Evolutionary conservation across 176 grass and related monocot genomes (phyloP).

Genomic region (Avena sativa): DNA sequence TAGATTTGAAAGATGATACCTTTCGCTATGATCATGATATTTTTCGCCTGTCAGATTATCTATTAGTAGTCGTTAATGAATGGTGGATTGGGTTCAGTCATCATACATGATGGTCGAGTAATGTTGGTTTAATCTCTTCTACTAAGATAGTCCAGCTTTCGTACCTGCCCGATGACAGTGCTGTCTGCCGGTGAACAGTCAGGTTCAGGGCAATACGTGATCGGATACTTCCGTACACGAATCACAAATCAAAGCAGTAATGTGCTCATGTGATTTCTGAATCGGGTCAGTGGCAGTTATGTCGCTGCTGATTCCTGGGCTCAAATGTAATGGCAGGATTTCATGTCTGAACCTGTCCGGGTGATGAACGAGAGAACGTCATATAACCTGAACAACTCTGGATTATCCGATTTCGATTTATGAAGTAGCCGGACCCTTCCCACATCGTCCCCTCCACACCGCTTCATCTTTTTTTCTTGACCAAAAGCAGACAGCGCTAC

Average conservation of each 20-base stretch:
- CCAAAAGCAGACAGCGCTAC: too few species aligned
- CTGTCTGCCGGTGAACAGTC: background rate
- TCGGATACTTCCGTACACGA: background rate
- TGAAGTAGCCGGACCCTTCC: background rate
- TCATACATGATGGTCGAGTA: constrained; percentile 14
- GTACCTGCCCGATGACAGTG: background rate
- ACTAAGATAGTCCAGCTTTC: background rate
- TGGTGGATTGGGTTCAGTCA: background rate
- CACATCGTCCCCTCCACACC: background rate
- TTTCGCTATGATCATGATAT: background rate
- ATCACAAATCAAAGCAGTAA: background rate
- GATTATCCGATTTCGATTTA: background rate
- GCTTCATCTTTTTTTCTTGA: too few species aligned
- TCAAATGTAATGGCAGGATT: background rate
- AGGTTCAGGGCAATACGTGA: background rate
- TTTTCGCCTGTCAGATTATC: background rate
- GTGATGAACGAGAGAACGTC: background rate
- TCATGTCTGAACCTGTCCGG: background rate
- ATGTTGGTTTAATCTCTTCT: background rate
- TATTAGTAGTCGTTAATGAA: background rate
- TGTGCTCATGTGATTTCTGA: background rate
- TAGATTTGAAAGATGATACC: too few species aligned
- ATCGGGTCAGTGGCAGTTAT: background rate
- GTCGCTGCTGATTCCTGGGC: background rate
- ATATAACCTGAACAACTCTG: background rate